Percentiles rank a stretch among this genome's conserved stretches.
Conservation (phyloP, 202 grass and related monocot species). For the Setaria viridis region DNA sequence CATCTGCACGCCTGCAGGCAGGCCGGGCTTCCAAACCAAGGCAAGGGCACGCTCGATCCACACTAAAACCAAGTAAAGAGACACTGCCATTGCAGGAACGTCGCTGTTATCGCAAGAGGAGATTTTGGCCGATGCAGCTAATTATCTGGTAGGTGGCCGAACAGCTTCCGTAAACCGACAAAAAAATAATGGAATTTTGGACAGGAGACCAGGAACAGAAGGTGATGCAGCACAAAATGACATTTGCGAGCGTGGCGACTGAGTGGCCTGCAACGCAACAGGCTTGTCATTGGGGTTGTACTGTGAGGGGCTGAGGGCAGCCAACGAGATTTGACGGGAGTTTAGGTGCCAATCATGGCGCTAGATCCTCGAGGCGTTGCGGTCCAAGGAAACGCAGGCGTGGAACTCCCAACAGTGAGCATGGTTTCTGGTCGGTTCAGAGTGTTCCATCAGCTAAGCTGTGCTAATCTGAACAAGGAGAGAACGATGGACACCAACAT, state of each 20-base stretch:
- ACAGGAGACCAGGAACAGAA: background rate
- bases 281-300: background rate
- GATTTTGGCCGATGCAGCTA: constrained; percentile 30
- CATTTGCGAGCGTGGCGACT: background rate
- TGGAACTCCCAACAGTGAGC: background rate
- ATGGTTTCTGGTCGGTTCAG: background rate
- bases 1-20: background rate
- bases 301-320: background rate
- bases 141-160: constrained; percentile 23
- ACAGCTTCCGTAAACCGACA: background rate
- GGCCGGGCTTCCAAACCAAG: constrained; percentile 5
- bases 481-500: background rate
- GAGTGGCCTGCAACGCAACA: constrained; percentile 11
- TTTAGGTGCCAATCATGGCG: constrained; percentile 24
- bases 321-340: constrained; percentile 15
- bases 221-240: background rate
- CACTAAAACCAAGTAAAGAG: background rate
- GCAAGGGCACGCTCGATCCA: background rate
- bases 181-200: background rate
- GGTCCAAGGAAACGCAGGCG: constrained; percentile 1
- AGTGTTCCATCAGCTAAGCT: background rate
- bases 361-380: background rate
- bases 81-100: background rate
- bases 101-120: constrained; percentile 31
- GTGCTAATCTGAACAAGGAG: background rate